These are phyloP conservation scores for Fimicolochytrium jonesii DNA, from an alignment of 192 early-diverging fungal species.

Conservation along the genomic window DNA sequence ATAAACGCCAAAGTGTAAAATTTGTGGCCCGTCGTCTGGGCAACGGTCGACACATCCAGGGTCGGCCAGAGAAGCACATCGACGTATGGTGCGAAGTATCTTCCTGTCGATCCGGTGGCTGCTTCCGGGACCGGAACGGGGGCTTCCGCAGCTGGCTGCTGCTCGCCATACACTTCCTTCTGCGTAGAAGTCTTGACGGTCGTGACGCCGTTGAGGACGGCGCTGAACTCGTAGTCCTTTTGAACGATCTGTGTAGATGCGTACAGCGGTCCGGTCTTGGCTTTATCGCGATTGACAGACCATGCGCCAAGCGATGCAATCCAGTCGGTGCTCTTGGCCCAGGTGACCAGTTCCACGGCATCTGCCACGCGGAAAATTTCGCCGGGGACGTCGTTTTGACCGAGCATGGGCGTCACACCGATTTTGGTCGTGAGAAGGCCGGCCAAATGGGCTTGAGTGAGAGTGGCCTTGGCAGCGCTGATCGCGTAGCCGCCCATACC, in stretches of 20 bases:
- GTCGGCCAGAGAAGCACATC: conserved; percentile 27
- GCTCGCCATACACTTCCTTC: too few relatives aligned
- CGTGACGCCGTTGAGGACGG: neutral
- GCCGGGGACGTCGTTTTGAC: conserved; percentile 38
- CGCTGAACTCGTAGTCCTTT: conserved; percentile 24
- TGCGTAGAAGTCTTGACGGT: neutral
- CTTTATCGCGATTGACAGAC: conserved; percentile 29
- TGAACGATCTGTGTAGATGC: conserved; percentile 22
- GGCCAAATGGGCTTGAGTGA: conserved; percentile 22
- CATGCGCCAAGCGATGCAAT: conserved; percentile 15
- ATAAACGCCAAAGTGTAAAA: conserved; percentile 42
- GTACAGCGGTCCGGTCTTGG: conserved; percentile 17
- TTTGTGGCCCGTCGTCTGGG: conserved; percentile 21
- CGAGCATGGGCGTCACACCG: conserved; percentile 48
- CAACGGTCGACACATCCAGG: conserved; percentile 26
- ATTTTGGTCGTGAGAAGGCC: conserved; percentile 20
- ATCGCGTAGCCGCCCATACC: conserved; percentile 37
- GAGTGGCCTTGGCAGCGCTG: conserved; percentile 19
- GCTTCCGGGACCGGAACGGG: neutral
- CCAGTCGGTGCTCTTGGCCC: conserved; percentile 3
- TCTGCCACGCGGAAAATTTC: conserved; percentile 40
- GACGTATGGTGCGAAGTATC: conserved; percentile 38
- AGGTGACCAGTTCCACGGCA: conserved; percentile 26
- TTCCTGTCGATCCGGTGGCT: neutral
- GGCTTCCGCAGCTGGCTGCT: conserved; percentile 20